These are phyloP conservation scores for Fusarium redolens DNA, from an alignment of 2,329 filamentous ascomycete species.

Conservation along the genomic window DNA sequence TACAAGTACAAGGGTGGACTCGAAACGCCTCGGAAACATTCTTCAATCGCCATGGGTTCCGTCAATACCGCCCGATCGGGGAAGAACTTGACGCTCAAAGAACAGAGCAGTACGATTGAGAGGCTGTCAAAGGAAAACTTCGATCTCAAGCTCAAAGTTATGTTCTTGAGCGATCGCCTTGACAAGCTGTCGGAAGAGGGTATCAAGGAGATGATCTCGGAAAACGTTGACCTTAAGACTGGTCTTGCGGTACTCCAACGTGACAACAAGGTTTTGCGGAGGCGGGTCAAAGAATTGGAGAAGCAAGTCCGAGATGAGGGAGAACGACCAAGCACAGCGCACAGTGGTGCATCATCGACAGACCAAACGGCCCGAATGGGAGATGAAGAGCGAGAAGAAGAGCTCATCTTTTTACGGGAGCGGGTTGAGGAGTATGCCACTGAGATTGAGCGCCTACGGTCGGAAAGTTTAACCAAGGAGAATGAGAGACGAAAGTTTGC, in stretches of 20 bases:
- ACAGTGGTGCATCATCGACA: slow-evolving; percentile 66
- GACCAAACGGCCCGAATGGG: slow-evolving; percentile 67
- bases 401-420: slow-evolving; percentile 86
- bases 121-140: slow-evolving; percentile 98
- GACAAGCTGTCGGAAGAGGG: slow-evolving; percentile 95
- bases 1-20: slow-evolving; percentile 81
- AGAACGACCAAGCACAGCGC: slow-evolving; percentile 69
- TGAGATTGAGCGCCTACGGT: slow-evolving; percentile 83
- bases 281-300: slow-evolving; percentile 87
- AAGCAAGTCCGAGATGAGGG: slow-evolving; percentile 78
- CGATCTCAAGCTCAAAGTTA: slow-evolving; percentile 95
- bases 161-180: slow-evolving; percentile 93
- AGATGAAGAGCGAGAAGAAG: slow-evolving; percentile 81
- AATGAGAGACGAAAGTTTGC: slow-evolving; percentile 87
- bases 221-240: slow-evolving; percentile 95
- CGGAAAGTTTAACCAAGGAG: slow-evolving; percentile 82
- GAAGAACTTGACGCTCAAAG: slow-evolving; percentile 87
- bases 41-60: slow-evolving; percentile 59
- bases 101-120: slow-evolving; percentile 97
- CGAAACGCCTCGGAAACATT: slow-evolving; percentile 66
- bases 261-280: slow-evolving; percentile 86
- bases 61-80: slow-evolving; percentile 66
- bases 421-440: slow-evolving; percentile 85
- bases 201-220: slow-evolving; percentile 96
- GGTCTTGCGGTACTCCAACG: slow-evolving; percentile 89